Percentiles rank a stretch among this genome's conserved stretches.
Evolutionary conservation across 2,329 filamentous ascomycete species (phyloP).

Genomic region (Hymenoscyphus scutula): DNA sequence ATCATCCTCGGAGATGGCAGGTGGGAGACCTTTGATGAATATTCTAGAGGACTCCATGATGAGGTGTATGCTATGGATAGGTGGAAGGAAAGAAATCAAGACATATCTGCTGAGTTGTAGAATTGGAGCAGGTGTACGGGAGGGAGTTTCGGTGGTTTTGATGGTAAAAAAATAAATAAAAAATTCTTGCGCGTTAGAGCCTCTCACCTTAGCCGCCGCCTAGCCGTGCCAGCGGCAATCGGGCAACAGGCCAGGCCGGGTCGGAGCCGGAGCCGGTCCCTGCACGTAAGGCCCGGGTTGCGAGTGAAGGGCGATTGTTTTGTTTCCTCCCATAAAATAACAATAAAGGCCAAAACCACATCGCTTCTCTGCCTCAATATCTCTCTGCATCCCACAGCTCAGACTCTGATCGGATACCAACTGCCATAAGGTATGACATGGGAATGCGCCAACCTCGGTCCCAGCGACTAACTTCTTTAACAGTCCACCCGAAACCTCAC

Average conservation of each 20-base stretch:
- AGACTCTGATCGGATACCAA: too few species aligned
- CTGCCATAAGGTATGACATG: neutral
- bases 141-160: neutral
- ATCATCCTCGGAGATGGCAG: constrained; percentile 78
- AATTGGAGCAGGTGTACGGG: neutral
- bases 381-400: too few species aligned
- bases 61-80: too few species aligned
- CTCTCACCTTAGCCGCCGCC: too few species aligned
- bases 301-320: too few species aligned
- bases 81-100: neutral
- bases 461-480: neutral
- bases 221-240: neutral
- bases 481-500: constrained; percentile 4
- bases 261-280: too few species aligned
- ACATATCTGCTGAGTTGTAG: neutral
- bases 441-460: neutral
- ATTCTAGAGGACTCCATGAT: constrained; percentile 57
- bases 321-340: too few species aligned
- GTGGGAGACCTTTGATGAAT: constrained; percentile 82
- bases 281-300: too few species aligned
- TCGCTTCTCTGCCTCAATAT: too few species aligned
- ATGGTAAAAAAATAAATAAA: constrained; percentile 3
- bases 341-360: too few species aligned
- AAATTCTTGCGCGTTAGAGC: constrained; percentile 7
- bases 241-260: too few species aligned